phyloP scores from a whole-genome alignment of 2,329 filamentous ascomycete genomes.

The Phyllosticta citrichinensis region DNA sequence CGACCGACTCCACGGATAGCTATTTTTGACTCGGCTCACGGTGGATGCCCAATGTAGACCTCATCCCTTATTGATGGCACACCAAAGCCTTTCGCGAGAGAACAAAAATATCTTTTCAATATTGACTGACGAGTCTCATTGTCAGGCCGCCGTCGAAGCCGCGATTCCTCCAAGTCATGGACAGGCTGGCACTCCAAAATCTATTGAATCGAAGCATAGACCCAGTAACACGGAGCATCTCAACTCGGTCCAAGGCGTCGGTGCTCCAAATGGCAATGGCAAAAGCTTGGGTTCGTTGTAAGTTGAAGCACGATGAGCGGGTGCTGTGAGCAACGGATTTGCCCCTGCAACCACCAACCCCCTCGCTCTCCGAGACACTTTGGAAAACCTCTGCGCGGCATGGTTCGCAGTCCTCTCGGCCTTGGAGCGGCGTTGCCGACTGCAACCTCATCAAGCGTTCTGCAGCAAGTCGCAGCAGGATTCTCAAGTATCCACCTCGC shows the following conservation, averaged over 20 bases:
- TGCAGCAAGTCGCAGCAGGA: not conserved
- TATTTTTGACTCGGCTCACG: not conserved
- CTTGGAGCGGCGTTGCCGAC: not conserved
- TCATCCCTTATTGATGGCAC: not conserved
- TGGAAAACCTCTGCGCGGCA: not conserved
- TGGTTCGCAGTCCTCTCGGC: not conserved
- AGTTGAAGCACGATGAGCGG: not conserved
- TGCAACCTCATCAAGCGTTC: not conserved
- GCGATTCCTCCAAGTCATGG: not conserved
- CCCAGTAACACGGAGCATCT: not conserved
- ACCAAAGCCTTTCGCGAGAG: not conserved
- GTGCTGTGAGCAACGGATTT: not conserved
- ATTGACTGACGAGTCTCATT: not conserved
- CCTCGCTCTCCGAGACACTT: not conserved
- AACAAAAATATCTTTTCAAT: not conserved
- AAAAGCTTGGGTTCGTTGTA: not conserved
- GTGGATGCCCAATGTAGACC: not conserved
- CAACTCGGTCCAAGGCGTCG: not conserved
- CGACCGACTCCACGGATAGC: not conserved
- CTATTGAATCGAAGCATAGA: not conserved
- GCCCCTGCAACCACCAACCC: not conserved
- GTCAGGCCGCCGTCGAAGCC: not conserved
- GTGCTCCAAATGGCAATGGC: not conserved
- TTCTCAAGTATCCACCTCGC: not conserved
- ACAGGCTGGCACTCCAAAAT: not conserved